Conservation (phyloP, 345 rosid genomes). For the Eucalyptus dawsonii region DNA sequence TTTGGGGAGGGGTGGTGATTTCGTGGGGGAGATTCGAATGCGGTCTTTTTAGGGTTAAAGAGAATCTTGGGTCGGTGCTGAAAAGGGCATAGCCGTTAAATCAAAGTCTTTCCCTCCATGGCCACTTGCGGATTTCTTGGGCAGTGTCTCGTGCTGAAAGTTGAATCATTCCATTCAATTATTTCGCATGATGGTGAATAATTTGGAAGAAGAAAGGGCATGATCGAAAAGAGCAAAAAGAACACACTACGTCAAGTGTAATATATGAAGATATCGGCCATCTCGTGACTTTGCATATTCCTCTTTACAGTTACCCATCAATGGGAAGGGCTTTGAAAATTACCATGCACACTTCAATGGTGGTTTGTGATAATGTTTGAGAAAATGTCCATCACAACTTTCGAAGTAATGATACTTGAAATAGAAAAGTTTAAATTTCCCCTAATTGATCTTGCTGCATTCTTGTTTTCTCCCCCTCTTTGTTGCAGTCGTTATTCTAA, state of each 20-base stretch:
- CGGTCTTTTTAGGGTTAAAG: background rate
- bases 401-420: background rate
- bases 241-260: background rate
- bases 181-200: background rate
- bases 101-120: background rate
- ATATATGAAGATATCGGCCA: background rate
- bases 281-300: background rate
- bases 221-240: background rate
- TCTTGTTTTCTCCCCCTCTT: background rate
- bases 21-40: background rate
- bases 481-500: accelerated
- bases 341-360: background rate
- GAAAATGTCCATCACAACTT: background rate
- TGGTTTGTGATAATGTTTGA: background rate
- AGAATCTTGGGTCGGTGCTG: background rate
- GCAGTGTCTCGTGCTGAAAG: background rate
- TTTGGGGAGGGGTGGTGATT: background rate
- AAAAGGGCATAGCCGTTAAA: background rate
- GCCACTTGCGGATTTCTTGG: background rate
- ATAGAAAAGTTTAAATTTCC: background rate
- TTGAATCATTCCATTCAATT: background rate
- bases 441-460: background rate
- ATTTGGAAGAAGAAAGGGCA: background rate
- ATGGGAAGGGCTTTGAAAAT: background rate
- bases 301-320: background rate